A percentile compares a stretch with the other conserved stretches of the same genome.
Evolutionary conservation across 495 filamentous ascomycete species (phyloP).

Genomic region (Recurvomyces mirabilis): DNA sequence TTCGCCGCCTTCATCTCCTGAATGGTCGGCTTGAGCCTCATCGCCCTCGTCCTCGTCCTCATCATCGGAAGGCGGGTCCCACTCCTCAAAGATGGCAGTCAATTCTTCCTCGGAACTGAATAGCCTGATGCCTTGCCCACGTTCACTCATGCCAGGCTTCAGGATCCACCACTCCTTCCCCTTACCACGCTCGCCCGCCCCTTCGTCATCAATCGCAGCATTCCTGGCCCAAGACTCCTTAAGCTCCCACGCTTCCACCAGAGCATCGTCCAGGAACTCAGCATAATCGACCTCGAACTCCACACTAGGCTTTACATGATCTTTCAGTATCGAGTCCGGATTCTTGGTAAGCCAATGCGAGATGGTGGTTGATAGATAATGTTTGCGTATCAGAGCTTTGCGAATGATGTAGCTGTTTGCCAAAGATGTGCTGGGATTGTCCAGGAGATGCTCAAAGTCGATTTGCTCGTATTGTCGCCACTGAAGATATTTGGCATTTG

Average conservation of each 20-base stretch:
- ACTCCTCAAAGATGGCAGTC: constrained; percentile 74
- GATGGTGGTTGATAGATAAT: constrained; percentile 74
- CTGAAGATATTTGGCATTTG: constrained; percentile 51
- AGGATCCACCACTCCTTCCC: constrained; percentile 91
- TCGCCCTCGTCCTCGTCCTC: constrained; percentile 52
- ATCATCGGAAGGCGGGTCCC: constrained; percentile 48
- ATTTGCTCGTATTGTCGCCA: constrained; percentile 78
- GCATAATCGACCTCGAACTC: constrained; percentile 92
- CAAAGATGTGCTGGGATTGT: constrained; percentile 47
- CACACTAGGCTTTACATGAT: constrained; percentile 60
- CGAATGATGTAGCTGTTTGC: constrained; percentile 83
- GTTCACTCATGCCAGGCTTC: constrained; percentile 94
- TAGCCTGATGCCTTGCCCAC: constrained; percentile 81
- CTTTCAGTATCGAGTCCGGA: constrained; percentile 53
- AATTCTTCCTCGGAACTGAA: constrained; percentile 76
- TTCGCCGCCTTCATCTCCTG: constrained; percentile 26
- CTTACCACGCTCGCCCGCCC: constrained; percentile 28
- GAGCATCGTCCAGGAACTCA: constrained; percentile 88
- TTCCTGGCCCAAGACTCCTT: constrained; percentile 63
- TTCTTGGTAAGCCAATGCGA: constrained; percentile 72
- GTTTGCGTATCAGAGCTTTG: constrained; percentile 95
- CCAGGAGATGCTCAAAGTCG: constrained; percentile 62
- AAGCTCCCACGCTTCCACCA: constrained; percentile 82
- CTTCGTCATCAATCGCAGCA: constrained; percentile 37
- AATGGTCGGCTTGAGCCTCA: constrained; percentile 30